Conservation (phyloP, 768 basidiomycete genomes). For the Mrakia frigida region DNA sequence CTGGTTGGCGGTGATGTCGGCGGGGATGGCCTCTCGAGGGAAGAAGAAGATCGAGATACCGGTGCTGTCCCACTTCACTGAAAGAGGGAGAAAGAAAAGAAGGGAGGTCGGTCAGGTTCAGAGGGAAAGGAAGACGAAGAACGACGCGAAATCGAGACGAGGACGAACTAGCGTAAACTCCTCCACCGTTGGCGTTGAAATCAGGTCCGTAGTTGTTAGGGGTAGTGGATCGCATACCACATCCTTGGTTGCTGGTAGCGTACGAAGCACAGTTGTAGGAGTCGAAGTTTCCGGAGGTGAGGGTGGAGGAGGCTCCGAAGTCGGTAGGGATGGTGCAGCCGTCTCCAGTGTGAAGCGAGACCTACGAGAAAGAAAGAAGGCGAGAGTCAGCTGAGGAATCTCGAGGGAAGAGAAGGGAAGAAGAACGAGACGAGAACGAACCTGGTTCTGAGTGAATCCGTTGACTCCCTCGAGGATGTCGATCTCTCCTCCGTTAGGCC, state of each 20-base stretch:
- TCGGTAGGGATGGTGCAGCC: conserved; percentile 46
- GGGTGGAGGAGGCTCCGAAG: conserved; percentile 57
- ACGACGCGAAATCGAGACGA: neutral
- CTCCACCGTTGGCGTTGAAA: conserved; percentile 80
- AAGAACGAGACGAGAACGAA: neutral
- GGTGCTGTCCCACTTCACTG: conserved; percentile 68
- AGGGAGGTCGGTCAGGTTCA: conserved; percentile 3
- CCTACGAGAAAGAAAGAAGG: neutral
- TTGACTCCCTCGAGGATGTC: conserved; percentile 32
- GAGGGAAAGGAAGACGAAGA: neutral
- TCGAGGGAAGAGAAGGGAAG: neutral
- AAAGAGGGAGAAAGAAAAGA: conserved; percentile 35
- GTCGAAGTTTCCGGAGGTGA: conserved; percentile 43
- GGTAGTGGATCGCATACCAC: conserved; percentile 59
- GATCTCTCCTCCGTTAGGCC: conserved; percentile 35
- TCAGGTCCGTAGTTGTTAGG: conserved; percentile 69
- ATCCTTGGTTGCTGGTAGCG: conserved; percentile 53
- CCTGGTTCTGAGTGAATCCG: conserved; percentile 27
- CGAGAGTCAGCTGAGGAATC: neutral
- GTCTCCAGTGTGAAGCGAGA: conserved; percentile 28
- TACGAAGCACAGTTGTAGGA: conserved; percentile 41
- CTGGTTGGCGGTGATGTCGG: conserved; percentile 65
- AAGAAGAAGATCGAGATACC: conserved; percentile 74
- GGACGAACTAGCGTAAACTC: conserved; percentile 79
- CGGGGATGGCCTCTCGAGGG: conserved; percentile 63